Base-by-base conservation (phyloP, 495 filamentous ascomycete species). In the Penicillium dipodomyicola region DNA sequence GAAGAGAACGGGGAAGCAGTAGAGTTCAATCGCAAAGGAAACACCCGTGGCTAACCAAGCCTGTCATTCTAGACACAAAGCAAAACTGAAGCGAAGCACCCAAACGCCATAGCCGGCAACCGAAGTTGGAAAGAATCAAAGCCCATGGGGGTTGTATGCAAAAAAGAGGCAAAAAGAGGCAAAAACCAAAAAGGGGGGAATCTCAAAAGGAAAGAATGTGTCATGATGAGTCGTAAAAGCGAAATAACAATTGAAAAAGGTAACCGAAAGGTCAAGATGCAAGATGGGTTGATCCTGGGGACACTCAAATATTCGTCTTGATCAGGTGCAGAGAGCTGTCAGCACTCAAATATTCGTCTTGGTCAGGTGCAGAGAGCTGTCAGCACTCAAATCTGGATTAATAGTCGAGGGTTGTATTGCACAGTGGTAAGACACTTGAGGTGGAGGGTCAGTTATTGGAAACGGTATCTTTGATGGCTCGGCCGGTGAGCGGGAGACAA, bases 1-100 rank as follows among this genome's bases (percentile, higher is more conserved):
- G 10, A 11, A 53, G 41, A 32, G 54, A 52, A 30, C 4, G 23
- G 32, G 3, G 10, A 29, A 51, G 35, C 37, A 45, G 6, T 19
- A 54, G 51, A 55, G 41, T 25, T 48, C 60, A 57, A 23, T 43
- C 44, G 29, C 44, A 56, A 20, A 19, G n/a, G 40, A 55, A 56
- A 59, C 43, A 60, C 52, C 49, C 39, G 42, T 56, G 56, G 49
- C 42, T 58, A 60, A 49, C 61, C 59, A 59, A 59, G 43, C 60
- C 60, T 61, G 52, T 62, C 68, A 68, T 65, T 67, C 65, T 68
- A 70, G 61, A 55, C 51, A 33, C n/a, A 53, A 44, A 42, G 33
- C 17, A 14, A 49, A 49, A 49, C 29, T 29, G n/a, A 52, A 49
- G 51, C 49, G 17, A 49, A 54, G 41, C 23, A 29, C 29, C 54